A percentile compares a stretch with the other conserved stretches of the same genome.
Evolutionary conservation across 805 yeast genomes (phyloP).

Genomic region (Candida sanyiensis): DNA sequence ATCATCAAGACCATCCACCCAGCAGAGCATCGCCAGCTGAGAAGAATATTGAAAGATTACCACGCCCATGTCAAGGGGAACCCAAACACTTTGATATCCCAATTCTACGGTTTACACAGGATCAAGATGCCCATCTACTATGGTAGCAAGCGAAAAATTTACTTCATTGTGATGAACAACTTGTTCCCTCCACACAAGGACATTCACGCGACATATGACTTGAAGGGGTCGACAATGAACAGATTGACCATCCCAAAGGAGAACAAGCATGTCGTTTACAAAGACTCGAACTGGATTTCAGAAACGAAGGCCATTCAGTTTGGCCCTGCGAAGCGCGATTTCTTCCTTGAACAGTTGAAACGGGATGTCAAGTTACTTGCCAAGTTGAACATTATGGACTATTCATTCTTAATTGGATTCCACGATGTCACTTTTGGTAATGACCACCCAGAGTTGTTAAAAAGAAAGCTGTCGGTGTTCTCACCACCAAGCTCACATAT

Average conservation of each 20-base stretch:
- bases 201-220: constrained; percentile 78
- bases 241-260: constrained; percentile 43
- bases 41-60: constrained; percentile 69
- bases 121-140: constrained; percentile 71
- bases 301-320: constrained; percentile 56
- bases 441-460: constrained; percentile 26
- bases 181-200: constrained; percentile 91
- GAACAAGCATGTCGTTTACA: constrained; percentile 48
- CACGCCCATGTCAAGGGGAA: constrained; percentile 73
- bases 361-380: constrained; percentile 71
- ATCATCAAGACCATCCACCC: constrained; percentile 95
- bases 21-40: constrained; percentile 80
- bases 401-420: constrained; percentile 81
- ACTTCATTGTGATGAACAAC: constrained; percentile 94
- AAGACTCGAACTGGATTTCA: constrained; percentile 87
- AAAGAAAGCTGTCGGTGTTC: constrained; percentile 35
- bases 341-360: constrained; percentile 63
- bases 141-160: constrained; percentile 60
- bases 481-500: constrained; percentile 25
- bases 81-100: constrained; percentile 89
- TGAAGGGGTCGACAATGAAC: constrained; percentile 91
- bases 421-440: constrained; percentile 68
- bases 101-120: constrained; percentile 92
- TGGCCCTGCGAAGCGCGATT: constrained; percentile 62
- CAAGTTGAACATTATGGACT: constrained; percentile 87